Evolutionary conservation across 805 yeast genomes (phyloP), one percentile per base, ranked within the genome.

Genomic region (Schwanniomyces polymorphus): DNA sequence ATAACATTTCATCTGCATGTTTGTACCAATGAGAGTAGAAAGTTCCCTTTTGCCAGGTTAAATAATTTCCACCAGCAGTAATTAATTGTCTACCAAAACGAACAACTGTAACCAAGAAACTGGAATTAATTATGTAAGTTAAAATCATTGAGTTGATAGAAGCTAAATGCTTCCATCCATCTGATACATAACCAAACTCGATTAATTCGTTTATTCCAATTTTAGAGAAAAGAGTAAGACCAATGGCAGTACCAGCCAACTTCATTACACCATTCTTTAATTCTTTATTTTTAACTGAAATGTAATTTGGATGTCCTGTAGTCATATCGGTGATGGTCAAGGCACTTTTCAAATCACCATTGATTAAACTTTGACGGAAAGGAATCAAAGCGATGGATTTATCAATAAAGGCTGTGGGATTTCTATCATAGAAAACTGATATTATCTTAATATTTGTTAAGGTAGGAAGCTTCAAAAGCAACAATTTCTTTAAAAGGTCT

Each of bases 1-100:
- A 81, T 49, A 78, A 67, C 74, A 87, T 72, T 59, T 86, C 88
- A 54, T 84, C 88, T 17, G 84, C 78, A 61, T 84, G 87, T 47
- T 72, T 66, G 58, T 72, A 84, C 83, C 90, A 83, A 52, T 80
- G 76, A 26, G 77, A 72, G 45, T 85, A 82, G 46, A 84, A 76
- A 0, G 87, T 81, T 4, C 89, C 89, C 50, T 76, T 76, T 41
- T 75, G 78, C 84, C 89, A 88, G 41, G 80, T 74, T 49, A 85
- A 68, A 52, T 68, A 72, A 45, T 75, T 77, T 10, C 86, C 85
- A 17, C 82, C 78, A 1, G 74, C 55, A 21, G 60, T 55, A 10
- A 64, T 57, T 41, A 68, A 56, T 47, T 66, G 68, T 35, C 77
- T 54, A 14, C 78, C 78, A 46, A 73, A 64, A 39, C 60, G 53